Evolutionary conservation across 1,284 basidiomycete genomes (phyloP), one percentile per base, ranked within the genome.

Genomic region (Rhodotorula sp.): DNA sequence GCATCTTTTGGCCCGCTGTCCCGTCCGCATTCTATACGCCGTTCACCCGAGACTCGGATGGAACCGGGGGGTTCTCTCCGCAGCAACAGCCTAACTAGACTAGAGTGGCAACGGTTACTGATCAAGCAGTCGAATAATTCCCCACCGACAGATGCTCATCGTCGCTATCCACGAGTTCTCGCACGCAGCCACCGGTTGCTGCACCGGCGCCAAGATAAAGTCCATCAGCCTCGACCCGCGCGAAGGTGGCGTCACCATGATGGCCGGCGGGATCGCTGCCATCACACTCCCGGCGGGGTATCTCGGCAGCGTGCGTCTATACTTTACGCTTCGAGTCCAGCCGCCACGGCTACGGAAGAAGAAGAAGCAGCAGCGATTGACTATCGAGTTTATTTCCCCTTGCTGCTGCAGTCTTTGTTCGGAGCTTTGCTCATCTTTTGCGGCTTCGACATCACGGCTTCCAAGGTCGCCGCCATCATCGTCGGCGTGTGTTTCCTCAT

Each of bases 171-270:
- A 71, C 66, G 67, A 71, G 58, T 69, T 71, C 33, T 60, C 54
- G 4, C 81, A 82, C 66, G 79, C 79, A 10, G 70, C 77, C 12
- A 76, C 79, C 10, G 81, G 82, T 17, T 75, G 96, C 24, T 84
- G 96, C 37, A 99, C 95, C 5, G 95, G 95, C 75, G 95, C 93
- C 12, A 87, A 83, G 51, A 93, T 99, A 66, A 90, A 96, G 80
- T 90, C 88, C 24, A 91, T 95, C 72, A 87, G 91, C 77, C 85
- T 93, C 22, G 89, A 91, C 81, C 90, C 89, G 89, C 80, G 78
- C 87, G 84, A 59, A 33, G 76, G 66, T 7, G 95, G 95, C 3
- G 88, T 89, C 18, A 98, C 95, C 1, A 84, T 87, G 44, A 97
- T 98, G 94, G 88, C 91, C 49, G 95, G 95, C 37, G 95, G 95